phyloP scores from a whole-genome alignment of 371 early-diverging fungal species.

The Mortierella sp. region DNA sequence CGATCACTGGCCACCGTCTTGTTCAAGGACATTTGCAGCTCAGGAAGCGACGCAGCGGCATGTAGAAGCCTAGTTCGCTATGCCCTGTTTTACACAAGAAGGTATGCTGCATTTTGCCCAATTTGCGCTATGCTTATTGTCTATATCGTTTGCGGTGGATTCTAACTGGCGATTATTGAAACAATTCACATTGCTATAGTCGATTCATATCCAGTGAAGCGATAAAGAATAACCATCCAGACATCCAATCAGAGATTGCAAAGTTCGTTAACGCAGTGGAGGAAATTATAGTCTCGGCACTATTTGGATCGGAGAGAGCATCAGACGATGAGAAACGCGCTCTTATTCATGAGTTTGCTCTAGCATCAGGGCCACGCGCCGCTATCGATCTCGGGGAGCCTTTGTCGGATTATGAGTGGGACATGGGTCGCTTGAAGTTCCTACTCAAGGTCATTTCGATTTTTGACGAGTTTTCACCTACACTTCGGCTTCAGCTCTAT shows the following conservation, averaged over 20 bases:
- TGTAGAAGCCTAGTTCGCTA: slow-evolving; percentile 25
- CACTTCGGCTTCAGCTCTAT: slow-evolving; percentile 31
- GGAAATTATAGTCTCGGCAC: slow-evolving; percentile 20
- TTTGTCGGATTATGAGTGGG: slow-evolving; percentile 44
- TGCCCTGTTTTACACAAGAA: slow-evolving; percentile 32
- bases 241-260: slow-evolving; percentile 23
- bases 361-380: slow-evolving; percentile 20
- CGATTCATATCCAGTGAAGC: slow-evolving; percentile 30
- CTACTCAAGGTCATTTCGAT: slow-evolving; percentile 29
- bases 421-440: slow-evolving; percentile 36
- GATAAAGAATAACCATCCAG: slow-evolving; percentile 22
- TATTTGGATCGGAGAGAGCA: slow-evolving; percentile 5
- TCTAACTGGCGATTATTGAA: too few species aligned
- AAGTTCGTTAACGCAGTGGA: slow-evolving; percentile 33
- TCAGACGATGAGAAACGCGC: slow-evolving; percentile 20
- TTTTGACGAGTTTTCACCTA: slow-evolving; percentile 35
- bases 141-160: background rate
- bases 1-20: slow-evolving; percentile 8
- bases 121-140: background rate
- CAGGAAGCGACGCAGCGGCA: slow-evolving; percentile 11
- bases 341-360: slow-evolving; percentile 28
- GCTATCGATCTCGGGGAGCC: slow-evolving; percentile 5
- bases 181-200: slow-evolving; percentile 1
- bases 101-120: slow-evolving; percentile 7
- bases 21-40: slow-evolving; percentile 16